Conservation (phyloP, 352 stramenopile genomes). For the Albugo laibachii region DNA sequence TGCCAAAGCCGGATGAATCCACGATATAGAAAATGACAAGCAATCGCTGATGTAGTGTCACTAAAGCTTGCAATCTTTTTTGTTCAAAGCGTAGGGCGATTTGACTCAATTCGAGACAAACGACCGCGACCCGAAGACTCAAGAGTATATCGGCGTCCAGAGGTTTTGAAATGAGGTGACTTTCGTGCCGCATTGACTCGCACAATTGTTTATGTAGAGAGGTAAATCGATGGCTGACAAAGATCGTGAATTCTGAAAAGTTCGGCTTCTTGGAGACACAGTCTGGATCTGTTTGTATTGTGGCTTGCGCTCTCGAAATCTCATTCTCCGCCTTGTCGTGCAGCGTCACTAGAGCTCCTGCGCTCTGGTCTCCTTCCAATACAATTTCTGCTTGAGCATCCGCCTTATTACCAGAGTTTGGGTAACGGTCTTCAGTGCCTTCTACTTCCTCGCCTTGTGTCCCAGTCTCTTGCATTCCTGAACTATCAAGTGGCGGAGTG, state of each 20-base stretch:
- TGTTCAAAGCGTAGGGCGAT: background rate
- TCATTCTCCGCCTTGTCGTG: constrained; percentile 53
- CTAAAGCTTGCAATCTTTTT: no score
- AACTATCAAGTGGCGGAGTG: background rate
- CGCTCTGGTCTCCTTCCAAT: background rate
- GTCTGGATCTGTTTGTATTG: background rate
- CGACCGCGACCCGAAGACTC: constrained; percentile 6
- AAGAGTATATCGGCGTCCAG: constrained; percentile 4
- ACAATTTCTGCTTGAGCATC: background rate
- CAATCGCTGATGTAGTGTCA: background rate
- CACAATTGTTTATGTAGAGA: no score
- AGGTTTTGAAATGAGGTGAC: background rate
- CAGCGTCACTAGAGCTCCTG: background rate
- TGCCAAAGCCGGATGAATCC: background rate
- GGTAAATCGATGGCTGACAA: background rate
- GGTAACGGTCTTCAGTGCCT: background rate
- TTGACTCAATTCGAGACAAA: background rate
- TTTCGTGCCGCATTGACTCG: no score
- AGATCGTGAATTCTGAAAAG: background rate
- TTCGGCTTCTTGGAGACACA: background rate
- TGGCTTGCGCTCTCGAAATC: background rate
- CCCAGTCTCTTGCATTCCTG: background rate
- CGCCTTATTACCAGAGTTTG: no score
- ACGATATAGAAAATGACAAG: background rate
- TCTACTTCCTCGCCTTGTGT: background rate